These are phyloP conservation scores for Parachaetomium inaequale DNA, from an alignment of 495 filamentous ascomycete genomes.

Conservation along the genomic window DNA sequence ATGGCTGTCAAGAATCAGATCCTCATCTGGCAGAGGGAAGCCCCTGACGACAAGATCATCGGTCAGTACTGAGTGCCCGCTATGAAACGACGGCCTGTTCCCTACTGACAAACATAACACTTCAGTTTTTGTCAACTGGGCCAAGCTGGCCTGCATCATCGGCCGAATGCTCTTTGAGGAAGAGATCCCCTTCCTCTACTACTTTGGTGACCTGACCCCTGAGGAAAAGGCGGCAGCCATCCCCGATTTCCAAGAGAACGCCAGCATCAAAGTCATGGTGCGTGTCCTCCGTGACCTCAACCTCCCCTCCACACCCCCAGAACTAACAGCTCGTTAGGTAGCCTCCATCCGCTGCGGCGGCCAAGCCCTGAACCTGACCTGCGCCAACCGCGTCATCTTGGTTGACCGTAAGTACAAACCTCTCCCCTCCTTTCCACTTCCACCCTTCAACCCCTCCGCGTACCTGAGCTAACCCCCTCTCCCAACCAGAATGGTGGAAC, in stretches of 20 bases:
- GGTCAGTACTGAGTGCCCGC: background rate
- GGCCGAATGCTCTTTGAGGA: conserved; percentile 10
- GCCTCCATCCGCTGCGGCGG: conserved; percentile 11
- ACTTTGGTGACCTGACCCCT: conserved; percentile 10
- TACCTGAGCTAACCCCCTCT: too few relatives aligned
- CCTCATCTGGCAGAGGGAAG: background rate
- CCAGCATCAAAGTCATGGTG: conserved; percentile 7
- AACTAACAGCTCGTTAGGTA: background rate
- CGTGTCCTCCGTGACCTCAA: too few relatives aligned
- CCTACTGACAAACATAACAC: background rate
- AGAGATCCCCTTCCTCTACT: conserved; percentile 14
- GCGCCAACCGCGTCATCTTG: conserved; percentile 3
- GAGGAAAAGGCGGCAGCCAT: background rate
- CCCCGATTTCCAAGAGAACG: background rate
- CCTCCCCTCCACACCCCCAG: too few relatives aligned
- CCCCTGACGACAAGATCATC: conserved; percentile 7
- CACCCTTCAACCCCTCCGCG: too few relatives aligned
- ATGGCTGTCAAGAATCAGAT: conserved; percentile 5
- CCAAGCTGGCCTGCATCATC: conserved; percentile 12
- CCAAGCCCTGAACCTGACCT: conserved; percentile 2
- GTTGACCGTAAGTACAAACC: conserved; percentile 1
- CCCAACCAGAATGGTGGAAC: conserved; percentile 10
- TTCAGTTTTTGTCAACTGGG: conserved; percentile 13
- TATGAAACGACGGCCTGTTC: background rate
- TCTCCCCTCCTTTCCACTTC: too few relatives aligned